Base-by-base conservation (phyloP, 345 rosid species). In the Xanthoceras sorbifolium region DNA sequence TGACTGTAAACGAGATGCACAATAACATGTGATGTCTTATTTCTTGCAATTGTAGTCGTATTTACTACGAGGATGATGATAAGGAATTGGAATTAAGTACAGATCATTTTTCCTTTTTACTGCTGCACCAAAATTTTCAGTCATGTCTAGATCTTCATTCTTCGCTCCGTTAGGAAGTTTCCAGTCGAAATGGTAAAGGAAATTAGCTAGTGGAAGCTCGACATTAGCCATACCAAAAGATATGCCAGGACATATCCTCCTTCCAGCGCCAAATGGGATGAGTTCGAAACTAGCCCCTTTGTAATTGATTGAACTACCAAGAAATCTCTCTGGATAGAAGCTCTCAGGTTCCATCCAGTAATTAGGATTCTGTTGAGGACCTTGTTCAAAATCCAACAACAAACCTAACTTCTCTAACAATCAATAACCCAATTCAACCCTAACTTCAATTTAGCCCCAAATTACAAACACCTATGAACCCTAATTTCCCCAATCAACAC, bases 311-410 rank as follows among this genome's bases (percentile, higher is more conserved):
- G 72, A 44, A 59, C 50, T 40, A n/a, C 76, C 59, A 18, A 42
- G 23, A 17, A 83, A 83, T 25, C 85, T 68, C 34, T 83, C 83
- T 0, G 81, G 83, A 11, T 59, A 6, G 23, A 83, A 83, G 3
- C 1, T 69, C 34, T 80, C 83, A 4, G 79, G 44, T 9, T 83
- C 79, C 32, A 12, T 40, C 86, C 81, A 83, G 31, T 77, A 12
- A 4, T 48, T 17, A 1, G 86, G 71, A 61, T 83, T n/a, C n/a
- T n/a, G n/a, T n/a, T n/a, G n/a, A n/a, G n/a, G n/a, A n/a, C n/a
- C n/a, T n/a, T n/a, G n/a, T n/a, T n/a, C n/a, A n/a, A n/a, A n/a
- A n/a, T n/a, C n/a, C n/a, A n/a, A n/a, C n/a, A n/a, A n/a, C n/a
- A n/a, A n/a, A n/a, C n/a, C n/a, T n/a, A n/a, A n/a, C n/a, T n/a